Evolutionary conservation across 2,329 filamentous ascomycete genomes (phyloP), one percentile per base, ranked within the genome.

Genomic region (Fusarium succisae): DNA sequence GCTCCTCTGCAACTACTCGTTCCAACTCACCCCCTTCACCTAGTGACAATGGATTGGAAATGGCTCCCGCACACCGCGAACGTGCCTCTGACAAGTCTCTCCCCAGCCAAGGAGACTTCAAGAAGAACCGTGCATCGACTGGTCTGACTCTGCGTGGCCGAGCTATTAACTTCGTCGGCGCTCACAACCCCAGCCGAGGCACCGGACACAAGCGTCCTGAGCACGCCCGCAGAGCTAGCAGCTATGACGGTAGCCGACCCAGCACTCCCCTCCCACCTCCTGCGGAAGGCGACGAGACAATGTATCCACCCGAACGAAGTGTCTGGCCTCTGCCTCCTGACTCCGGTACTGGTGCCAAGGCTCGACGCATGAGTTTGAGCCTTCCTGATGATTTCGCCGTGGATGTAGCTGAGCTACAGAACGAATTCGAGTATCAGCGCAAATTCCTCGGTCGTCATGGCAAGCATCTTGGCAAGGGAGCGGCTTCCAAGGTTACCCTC

Each of bases 401-500:
- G 37, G 91, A 94, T 69, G 88, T 91, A 15, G 91, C 87, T 32
- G 91, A 94, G 58, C 86, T 96, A 8, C 87, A 89, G 68, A 86
- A 87, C 53, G 93, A 95, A 76, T 96, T 91, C 76, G 90, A 92
- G 70, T 92, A 91, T 73, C 87, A 89, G 72, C 92, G 90, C 82
- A 90, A 93, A 74, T 84, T 96, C 58, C 86, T 93, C 38, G 92
- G 93, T 14, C 90, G 91, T 47, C 89, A 93, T 77, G 91, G 92
- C 44, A 94, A 93, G 83, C 89, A 92, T 69, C 85, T 97, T 12
- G 95, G 94, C 69, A 94, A 93, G 82, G 95, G 95, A 47, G 93
- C 93, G 17, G 95, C 93, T 11, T 94, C 94, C 48, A 92, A 93
- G 75, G 94, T 97, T 30, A 93, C 91, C 39, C 87, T 96, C 69